Conservation (phyloP, 257 asterid genomes). For the Solanum virginianum region DNA sequence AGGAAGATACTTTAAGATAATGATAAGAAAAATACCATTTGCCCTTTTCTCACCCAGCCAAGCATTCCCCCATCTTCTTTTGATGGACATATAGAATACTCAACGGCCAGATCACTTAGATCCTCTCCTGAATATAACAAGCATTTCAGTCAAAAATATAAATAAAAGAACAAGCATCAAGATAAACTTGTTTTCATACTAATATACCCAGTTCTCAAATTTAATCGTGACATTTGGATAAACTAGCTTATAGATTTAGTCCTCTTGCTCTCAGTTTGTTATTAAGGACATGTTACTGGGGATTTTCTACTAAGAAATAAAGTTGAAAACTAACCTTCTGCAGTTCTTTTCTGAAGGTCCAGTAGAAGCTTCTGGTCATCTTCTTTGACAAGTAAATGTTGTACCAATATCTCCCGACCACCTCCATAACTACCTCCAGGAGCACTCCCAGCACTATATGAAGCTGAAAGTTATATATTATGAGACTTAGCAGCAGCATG, state of each 20-base stretch:
- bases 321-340: constrained; percentile 39
- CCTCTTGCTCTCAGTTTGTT: background rate
- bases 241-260: background rate
- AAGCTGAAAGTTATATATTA: constrained; percentile 35
- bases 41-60: constrained; percentile 98
- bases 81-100: constrained; percentile 83
- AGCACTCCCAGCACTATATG: constrained; percentile 46
- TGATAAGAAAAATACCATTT: constrained; percentile 75
- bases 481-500: background rate
- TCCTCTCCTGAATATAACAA: constrained; percentile 69
- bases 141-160: constrained; percentile 12
- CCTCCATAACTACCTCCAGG: constrained; percentile 32
- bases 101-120: constrained; percentile 86
- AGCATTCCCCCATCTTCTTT: constrained; percentile 98
- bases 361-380: constrained; percentile 68
- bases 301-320: background rate
- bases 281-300: background rate
- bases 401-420: constrained; percentile 75
- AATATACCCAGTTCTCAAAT: background rate
- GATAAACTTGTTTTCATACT: background rate
- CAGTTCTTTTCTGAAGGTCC: constrained; percentile 60
- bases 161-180: background rate
- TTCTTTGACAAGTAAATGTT: constrained; percentile 92
- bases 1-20: constrained; percentile 2
- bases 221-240: background rate